These are phyloP conservation scores for Lachancea sp. DNA, from an alignment of 805 yeast species.

Conservation along the genomic window DNA sequence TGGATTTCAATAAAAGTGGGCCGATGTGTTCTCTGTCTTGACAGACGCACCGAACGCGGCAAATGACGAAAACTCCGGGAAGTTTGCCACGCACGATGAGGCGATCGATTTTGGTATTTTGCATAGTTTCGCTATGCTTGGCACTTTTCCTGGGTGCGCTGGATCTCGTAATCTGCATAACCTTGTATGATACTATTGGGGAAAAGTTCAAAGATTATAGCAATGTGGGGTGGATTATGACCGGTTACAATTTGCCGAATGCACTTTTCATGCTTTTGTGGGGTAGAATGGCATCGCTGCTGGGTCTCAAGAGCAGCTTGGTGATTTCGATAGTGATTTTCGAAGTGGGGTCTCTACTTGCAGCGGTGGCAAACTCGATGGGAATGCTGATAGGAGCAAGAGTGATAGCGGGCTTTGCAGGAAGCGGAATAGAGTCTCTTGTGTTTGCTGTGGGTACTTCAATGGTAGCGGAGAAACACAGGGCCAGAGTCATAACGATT, in stretches of 20 bases:
- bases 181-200: slow-evolving; percentile 47
- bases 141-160: slow-evolving; percentile 37
- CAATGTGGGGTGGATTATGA: slow-evolving; percentile 52
- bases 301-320: slow-evolving; percentile 50
- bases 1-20: no score
- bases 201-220: slow-evolving; percentile 43
- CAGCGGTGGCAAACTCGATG: slow-evolving; percentile 51
- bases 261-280: slow-evolving; percentile 48
- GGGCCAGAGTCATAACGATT: slow-evolving; percentile 21
- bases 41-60: no score
- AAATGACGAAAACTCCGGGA: no score
- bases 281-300: slow-evolving; percentile 51
- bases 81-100: not conserved
- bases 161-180: slow-evolving; percentile 52
- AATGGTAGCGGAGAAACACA: slow-evolving; percentile 19
- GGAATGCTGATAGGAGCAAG: slow-evolving; percentile 63
- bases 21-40: no score
- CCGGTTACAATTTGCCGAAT: slow-evolving; percentile 50
- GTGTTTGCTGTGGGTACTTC: slow-evolving; percentile 47
- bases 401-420: slow-evolving; percentile 67
- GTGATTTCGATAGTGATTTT: slow-evolving; percentile 46
- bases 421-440: slow-evolving; percentile 57
- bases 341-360: slow-evolving; percentile 54
- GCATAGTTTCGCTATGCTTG: slow-evolving; percentile 17
- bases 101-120: not conserved